A percentile compares a stretch with the other conserved stretches of the same genome.
These are phyloP conservation scores for Fragilaria radians DNA, from an alignment of 108 stramenopile species.

Conservation along the genomic window DNA sequence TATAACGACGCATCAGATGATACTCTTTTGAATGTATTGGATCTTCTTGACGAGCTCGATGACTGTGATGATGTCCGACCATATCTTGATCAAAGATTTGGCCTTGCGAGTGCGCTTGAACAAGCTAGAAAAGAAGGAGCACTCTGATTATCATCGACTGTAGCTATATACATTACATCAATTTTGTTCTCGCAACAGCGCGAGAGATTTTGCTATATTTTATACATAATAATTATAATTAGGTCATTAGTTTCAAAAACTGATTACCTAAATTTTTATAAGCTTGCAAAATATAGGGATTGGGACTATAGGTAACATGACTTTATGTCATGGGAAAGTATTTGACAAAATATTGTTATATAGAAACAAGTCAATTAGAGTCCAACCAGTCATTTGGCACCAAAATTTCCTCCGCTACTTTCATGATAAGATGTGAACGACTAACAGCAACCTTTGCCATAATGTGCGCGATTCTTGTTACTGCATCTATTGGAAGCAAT, in stretches of 20 bases:
- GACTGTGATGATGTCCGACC: constrained; percentile 86
- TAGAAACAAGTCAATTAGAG: too few species aligned
- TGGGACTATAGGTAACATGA: too few species aligned
- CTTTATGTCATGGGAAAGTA: too few species aligned
- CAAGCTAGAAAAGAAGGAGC: neutral
- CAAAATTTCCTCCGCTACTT: constrained; percentile 9
- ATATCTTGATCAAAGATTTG: constrained; percentile 74
- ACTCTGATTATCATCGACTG: too few species aligned
- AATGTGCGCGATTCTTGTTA: constrained; percentile 7
- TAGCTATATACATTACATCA: too few species aligned
- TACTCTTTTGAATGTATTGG: constrained; percentile 85
- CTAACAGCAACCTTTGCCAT: constrained; percentile 24
- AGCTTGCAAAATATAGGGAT: too few species aligned
- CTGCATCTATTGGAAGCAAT: constrained; percentile 23
- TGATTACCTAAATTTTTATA: too few species aligned
- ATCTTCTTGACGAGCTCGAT: constrained; percentile 85
- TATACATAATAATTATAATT: too few species aligned
- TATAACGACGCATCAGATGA: constrained; percentile 93
- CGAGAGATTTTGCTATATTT: too few species aligned
- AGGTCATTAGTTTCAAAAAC: too few species aligned
- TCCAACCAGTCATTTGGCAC: too few species aligned
- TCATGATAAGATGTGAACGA: constrained; percentile 12
- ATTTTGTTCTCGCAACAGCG: neutral
- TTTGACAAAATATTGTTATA: too few species aligned
- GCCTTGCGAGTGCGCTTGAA: constrained; percentile 59